Evolutionary conservation across 2,329 filamentous ascomycete genomes (phyloP).

Genomic region (Orbilia oligospora): DNA sequence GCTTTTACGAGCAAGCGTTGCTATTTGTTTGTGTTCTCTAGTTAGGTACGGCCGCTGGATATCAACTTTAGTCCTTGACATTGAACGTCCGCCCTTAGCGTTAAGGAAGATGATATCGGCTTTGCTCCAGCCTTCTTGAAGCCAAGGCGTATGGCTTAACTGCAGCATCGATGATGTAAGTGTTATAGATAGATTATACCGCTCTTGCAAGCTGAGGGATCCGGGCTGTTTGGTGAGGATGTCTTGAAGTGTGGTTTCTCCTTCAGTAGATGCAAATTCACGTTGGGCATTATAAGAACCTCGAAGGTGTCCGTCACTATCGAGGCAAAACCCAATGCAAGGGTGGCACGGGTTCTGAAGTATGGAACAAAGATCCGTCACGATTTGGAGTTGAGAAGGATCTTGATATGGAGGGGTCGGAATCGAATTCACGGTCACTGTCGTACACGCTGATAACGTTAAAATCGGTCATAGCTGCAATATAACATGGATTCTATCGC

Average conservation of each 20-base stretch:
- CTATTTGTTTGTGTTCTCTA: neutral
- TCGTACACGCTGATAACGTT: too few species aligned
- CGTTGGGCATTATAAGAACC: too few species aligned
- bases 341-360: neutral
- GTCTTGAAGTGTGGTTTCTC: too few species aligned
- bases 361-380: neutral
- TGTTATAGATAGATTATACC: too few species aligned
- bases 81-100: too few species aligned
- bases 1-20: neutral
- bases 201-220: too few species aligned
- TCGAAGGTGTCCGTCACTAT: too few species aligned
- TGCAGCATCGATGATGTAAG: neutral
- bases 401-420: neutral
- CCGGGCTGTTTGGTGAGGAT: too few species aligned
- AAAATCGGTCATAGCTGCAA: too few species aligned
- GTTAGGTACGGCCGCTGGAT: neutral
- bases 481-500: too few species aligned
- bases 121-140: neutral
- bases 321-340: neutral
- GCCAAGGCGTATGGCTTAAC: neutral
- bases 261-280: too few species aligned
- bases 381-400: neutral
- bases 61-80: neutral
- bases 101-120: neutral
- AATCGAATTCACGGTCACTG: neutral